These are phyloP conservation scores for Ceratonia siliqua DNA, from an alignment of 306 rosid species.

Conservation along the genomic window DNA sequence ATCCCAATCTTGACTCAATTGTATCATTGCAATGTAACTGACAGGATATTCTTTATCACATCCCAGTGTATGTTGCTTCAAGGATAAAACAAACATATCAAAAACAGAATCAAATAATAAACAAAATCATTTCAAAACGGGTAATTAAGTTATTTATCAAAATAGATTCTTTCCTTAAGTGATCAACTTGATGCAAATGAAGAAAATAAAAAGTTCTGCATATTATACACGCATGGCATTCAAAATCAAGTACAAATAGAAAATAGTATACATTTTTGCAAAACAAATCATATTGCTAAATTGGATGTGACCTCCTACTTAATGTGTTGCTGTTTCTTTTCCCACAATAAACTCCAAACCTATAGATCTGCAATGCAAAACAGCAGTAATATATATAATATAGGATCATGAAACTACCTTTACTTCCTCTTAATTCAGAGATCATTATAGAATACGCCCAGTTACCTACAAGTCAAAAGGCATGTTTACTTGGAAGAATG, in stretches of 20 bases:
- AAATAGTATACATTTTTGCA: conserved; percentile 12
- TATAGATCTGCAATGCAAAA: conserved; percentile 42
- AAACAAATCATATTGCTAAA: conserved; percentile 4
- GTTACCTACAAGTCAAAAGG: conserved; percentile 99
- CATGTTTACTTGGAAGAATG: conserved; percentile 95
- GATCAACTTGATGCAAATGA: not conserved
- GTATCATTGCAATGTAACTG: not conserved
- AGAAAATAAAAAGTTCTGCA: not conserved
- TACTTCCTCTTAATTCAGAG: conserved; percentile 99
- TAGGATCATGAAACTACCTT: conserved; percentile 97
- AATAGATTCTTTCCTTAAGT: not conserved
- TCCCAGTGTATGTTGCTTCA: not conserved
- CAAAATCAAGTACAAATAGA: conserved; percentile 27
- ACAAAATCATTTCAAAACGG: conserved; percentile 7
- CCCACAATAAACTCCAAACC: conserved; percentile 44
- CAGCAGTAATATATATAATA: conserved; percentile 62
- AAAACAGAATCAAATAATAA: not conserved
- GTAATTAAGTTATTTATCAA: not conserved
- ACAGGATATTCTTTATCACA: not conserved
- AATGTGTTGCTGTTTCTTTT: not conserved
- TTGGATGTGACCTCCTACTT: conserved; percentile 16
- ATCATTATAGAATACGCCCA: conserved; percentile 95
- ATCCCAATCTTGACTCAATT: not conserved
- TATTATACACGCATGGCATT: not conserved
- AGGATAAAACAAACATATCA: conserved; percentile 1